Evolutionary conservation across 306 rosid species (phyloP), one percentile per base, ranked within the genome.

Genomic region (Vachellia collinsii): DNA sequence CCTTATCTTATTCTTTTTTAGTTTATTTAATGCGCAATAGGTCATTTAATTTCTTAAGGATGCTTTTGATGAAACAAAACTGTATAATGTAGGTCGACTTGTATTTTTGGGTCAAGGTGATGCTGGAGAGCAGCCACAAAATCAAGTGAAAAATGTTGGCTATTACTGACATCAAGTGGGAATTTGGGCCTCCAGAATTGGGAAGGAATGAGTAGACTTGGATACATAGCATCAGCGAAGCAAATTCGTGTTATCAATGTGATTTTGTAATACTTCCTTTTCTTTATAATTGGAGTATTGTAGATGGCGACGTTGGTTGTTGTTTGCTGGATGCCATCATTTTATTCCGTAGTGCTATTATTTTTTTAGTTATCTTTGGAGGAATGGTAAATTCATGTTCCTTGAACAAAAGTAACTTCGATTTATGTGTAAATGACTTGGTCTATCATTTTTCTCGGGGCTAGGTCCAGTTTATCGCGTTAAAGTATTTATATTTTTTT

Each of bases 71-170:
- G 73, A 76, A 8, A 47, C 51, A 16, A 12, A 20, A n/a, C 51
- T n/a, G 62, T 70, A 74, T 41, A 72, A 41, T 85, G 70, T 88
- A 94, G 98, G 98, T 67, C 94, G 98, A 36, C 12, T 94, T 77
- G 88, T 94, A n/a, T 90, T 87, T 83, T 63, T 94, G 86, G 85
- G 93, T 23, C 79, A 82, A 44, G 97, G 91, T 9, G 91, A 85
- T 79, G 71, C 72, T n/a, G 84, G 80, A 50, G 82, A 77, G 77
- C 76, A 83, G 8, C 17, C 91, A 47, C 73, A 69, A 51, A 43
- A 70, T 69, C 90, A 89, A 23, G 44, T 85, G 58, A 90, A 34
- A 80, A 77, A 83, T 37, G 89, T 86, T 83, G 96, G 98, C 76
- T 90, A 92, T 83, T 90, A 86, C 88, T 94, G 83, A 79, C 41